These are phyloP conservation scores for Priceomyces fermenticarens DNA, from an alignment of 805 yeast species.

Conservation along the genomic window DNA sequence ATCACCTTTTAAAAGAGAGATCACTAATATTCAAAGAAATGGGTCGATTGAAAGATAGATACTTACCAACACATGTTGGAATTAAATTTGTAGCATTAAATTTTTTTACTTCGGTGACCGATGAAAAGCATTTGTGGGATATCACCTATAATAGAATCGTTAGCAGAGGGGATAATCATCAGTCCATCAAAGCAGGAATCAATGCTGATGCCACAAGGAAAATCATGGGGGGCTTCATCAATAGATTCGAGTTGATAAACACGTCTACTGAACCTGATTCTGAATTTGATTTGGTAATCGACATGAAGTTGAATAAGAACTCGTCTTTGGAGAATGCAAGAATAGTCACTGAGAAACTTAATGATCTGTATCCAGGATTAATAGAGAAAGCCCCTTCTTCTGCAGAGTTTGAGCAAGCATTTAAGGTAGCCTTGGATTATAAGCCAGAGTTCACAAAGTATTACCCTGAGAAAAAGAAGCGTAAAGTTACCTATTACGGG, in stretches of 20 bases:
- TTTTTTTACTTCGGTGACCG: slow-evolving; percentile 44
- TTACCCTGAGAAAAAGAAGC: slow-evolving; percentile 8
- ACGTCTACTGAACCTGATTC: slow-evolving; percentile 53
- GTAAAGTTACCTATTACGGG: slow-evolving; percentile 45
- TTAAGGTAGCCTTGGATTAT: slow-evolving; percentile 50
- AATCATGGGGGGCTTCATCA: slow-evolving; percentile 73
- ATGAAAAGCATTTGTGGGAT: slow-evolving; percentile 39
- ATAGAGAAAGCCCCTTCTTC: slow-evolving; percentile 39
- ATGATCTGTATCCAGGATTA: slow-evolving; percentile 25
- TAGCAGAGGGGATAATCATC: slow-evolving; percentile 84
- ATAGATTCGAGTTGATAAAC: slow-evolving; percentile 62
- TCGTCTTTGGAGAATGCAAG: slow-evolving; percentile 49
- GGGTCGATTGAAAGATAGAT: slow-evolving; percentile 37
- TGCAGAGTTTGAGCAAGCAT: slow-evolving; percentile 43
- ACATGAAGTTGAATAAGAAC: slow-evolving; percentile 43
- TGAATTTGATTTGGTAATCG: slow-evolving; percentile 62
- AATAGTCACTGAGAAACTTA: slow-evolving; percentile 36
- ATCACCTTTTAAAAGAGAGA: slow-evolving; percentile 71
- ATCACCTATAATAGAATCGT: slow-evolving; percentile 59
- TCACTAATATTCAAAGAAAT: slow-evolving; percentile 58
- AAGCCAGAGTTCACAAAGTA: slow-evolving; percentile 49
- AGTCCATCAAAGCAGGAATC: slow-evolving; percentile 60
- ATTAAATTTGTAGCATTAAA: slow-evolving; percentile 66
- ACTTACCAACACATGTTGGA: slow-evolving; percentile 34
- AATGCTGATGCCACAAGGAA: slow-evolving; percentile 49